Evolutionary conservation across 371 early-diverging fungal species (phyloP).

Genomic region (Apophysomyces sp.): DNA sequence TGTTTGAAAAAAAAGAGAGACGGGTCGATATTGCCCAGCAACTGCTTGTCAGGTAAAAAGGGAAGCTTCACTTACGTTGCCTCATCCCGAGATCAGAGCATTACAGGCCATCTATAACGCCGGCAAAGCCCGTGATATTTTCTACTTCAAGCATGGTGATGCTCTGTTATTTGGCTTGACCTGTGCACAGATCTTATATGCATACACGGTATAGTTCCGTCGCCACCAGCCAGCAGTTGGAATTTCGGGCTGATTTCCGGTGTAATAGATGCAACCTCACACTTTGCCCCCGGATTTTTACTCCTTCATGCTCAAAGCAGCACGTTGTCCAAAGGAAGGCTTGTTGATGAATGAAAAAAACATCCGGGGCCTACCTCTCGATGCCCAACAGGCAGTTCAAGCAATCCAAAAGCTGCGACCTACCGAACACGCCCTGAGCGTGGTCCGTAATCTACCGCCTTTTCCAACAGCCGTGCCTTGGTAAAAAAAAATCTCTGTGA

Average conservation of each 20-base stretch:
- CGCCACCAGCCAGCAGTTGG: neutral
- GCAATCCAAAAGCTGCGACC: slow-evolving; percentile 43
- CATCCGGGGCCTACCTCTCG: slow-evolving; percentile 49
- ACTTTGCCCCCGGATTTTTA: slow-evolving; percentile 70
- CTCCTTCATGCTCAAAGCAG: slow-evolving; percentile 64
- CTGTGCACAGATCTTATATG: slow-evolving; percentile 63
- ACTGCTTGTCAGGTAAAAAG: slow-evolving; percentile 47
- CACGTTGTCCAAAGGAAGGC: slow-evolving; percentile 56
- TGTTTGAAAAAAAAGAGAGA: slow-evolving; percentile 62
- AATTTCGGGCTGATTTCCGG: neutral
- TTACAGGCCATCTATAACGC: slow-evolving; percentile 62
- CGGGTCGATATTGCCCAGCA: slow-evolving; percentile 68
- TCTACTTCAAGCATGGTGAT: slow-evolving; percentile 66
- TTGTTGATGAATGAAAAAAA: slow-evolving; percentile 52
- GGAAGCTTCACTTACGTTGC: neutral
- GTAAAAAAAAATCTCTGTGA: slow-evolving; percentile 10
- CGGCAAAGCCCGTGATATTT: slow-evolving; percentile 58
- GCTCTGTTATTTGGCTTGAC: slow-evolving; percentile 59
- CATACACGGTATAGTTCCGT: slow-evolving; percentile 67
- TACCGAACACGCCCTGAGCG: slow-evolving; percentile 43
- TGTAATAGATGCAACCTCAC: slow-evolving; percentile 55
- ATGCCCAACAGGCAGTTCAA: slow-evolving; percentile 35
- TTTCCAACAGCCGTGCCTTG: slow-evolving; percentile 35
- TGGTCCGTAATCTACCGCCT: slow-evolving; percentile 23
- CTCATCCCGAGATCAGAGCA: slow-evolving; percentile 31